Evolutionary conservation across 2,329 filamentous ascomycete species (phyloP).

Genomic region (Penicillium brevicompactum): DNA sequence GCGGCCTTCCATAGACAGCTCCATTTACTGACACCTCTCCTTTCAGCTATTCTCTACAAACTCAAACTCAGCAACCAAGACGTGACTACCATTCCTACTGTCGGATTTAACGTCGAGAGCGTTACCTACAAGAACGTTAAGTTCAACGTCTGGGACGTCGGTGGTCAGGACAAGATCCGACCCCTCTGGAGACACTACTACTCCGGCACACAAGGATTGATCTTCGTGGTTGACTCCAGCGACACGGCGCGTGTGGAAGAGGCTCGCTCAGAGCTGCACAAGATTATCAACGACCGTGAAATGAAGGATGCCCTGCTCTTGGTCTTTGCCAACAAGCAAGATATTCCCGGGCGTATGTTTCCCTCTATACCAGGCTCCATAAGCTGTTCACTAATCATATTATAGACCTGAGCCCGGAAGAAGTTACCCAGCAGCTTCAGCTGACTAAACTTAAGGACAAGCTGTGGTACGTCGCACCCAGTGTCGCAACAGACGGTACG

Average conservation of each 20-base stretch:
- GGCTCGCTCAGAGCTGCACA: slow-evolving; percentile 88
- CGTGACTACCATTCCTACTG: slow-evolving; percentile 96
- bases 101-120: slow-evolving; percentile 98
- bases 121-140: slow-evolving; percentile 99
- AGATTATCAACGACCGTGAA: slow-evolving; percentile 97
- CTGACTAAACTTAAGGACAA: slow-evolving; percentile 78
- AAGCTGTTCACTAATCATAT: slow-evolving; percentile 18
- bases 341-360: slow-evolving; percentile 74
- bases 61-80: slow-evolving; percentile 92
- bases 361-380: not conserved
- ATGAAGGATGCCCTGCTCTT: slow-evolving; percentile 93
- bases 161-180: slow-evolving; percentile 97
- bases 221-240: slow-evolving; percentile 97
- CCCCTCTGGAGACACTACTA: slow-evolving; percentile 98
- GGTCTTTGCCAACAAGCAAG: slow-evolving; percentile 99
- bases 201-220: slow-evolving; percentile 91
- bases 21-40: slow-evolving; percentile 10
- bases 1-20: not conserved
- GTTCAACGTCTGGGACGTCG: slow-evolving; percentile 99
- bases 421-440: slow-evolving; percentile 76
- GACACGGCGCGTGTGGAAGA: slow-evolving; percentile 91
- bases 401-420: slow-evolving; percentile 74
- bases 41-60: slow-evolving; percentile 88
- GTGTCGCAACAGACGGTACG: slow-evolving; percentile 78
- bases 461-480: slow-evolving; percentile 82